phyloP scores from a whole-genome alignment of 129 eudicot genomes.

The Escallonia herrerae region DNA sequence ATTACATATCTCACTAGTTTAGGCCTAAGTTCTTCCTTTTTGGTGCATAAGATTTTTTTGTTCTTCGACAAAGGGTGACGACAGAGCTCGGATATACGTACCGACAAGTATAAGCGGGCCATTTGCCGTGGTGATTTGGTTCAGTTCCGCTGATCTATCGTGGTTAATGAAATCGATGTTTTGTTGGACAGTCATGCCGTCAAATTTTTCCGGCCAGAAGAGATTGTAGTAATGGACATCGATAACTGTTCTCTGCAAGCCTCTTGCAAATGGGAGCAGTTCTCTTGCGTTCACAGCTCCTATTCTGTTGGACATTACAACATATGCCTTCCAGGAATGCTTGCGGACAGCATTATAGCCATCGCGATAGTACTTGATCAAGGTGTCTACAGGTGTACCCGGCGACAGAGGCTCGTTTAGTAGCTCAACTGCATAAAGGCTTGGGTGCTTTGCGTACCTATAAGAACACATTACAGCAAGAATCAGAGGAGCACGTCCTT shows the following conservation, averaged over 20 bases:
- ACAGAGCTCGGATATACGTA: slow-evolving; percentile 9
- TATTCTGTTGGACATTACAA: slow-evolving; percentile 50
- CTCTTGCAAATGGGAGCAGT: slow-evolving; percentile 50
- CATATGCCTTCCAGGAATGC: slow-evolving; percentile 39
- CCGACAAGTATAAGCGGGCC: slow-evolving; percentile 71
- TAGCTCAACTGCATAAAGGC: slow-evolving; percentile 53
- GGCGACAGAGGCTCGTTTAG: slow-evolving; percentile 62
- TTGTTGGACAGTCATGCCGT: slow-evolving; percentile 33
- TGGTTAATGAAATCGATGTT: slow-evolving; percentile 42
- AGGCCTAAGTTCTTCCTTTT: no score
- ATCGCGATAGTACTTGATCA: slow-evolving; percentile 40
- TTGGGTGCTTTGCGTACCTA: slow-evolving; percentile 49
- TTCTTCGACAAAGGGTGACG: no score
- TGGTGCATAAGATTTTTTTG: no score
- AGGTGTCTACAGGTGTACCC: slow-evolving; percentile 29
- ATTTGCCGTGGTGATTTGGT: slow-evolving; percentile 26
- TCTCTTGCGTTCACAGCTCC: slow-evolving; percentile 38
- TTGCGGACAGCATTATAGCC: slow-evolving; percentile 59
- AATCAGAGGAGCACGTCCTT: no score
- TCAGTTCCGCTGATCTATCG: slow-evolving; percentile 30
- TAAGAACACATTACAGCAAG: no score
- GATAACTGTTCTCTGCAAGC: slow-evolving; percentile 31
- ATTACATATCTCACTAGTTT: no score
- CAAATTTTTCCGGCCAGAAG: slow-evolving; percentile 5
- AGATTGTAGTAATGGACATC: slow-evolving; percentile 77